Evolutionary conservation across 768 basidiomycete genomes (phyloP).

Genomic region (Lyophyllum shimeji): DNA sequence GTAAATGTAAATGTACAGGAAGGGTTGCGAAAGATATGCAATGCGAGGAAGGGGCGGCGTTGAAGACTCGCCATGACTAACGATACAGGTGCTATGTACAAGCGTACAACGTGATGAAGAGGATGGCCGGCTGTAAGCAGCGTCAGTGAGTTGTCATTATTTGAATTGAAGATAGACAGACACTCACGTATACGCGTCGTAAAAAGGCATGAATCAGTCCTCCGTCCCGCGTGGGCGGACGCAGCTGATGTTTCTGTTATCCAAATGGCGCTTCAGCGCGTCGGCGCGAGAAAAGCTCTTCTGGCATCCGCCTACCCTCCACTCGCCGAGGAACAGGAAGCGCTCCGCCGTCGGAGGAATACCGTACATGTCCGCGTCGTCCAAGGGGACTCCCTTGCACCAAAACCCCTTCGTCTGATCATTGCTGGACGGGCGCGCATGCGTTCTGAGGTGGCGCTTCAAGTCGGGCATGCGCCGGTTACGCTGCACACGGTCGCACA

Average conservation of each 20-base stretch:
- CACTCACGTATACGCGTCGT: background rate
- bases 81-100: background rate
- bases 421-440: conserved; percentile 15
- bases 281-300: conserved; percentile 43
- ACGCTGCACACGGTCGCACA: conserved; percentile 45
- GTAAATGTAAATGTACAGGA: background rate
- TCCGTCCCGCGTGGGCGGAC: background rate
- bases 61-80: background rate
- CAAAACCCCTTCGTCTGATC: conserved; percentile 30
- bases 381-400: conserved; percentile 38
- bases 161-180: background rate
- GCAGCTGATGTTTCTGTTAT: conserved; percentile 33
- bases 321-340: conserved; percentile 27
- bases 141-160: background rate
- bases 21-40: background rate
- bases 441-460: conserved; percentile 57
- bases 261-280: conserved; percentile 44
- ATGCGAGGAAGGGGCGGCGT: background rate
- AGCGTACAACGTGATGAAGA: background rate
- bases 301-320: conserved; percentile 41
- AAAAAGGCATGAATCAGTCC: background rate
- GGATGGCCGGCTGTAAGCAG: background rate
- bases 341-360: conserved; percentile 18
- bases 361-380: conserved; percentile 18
- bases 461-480: conserved; percentile 58